Conservation (phyloP, 352 stramenopile genomes). For the Pythium coloratum region DNA sequence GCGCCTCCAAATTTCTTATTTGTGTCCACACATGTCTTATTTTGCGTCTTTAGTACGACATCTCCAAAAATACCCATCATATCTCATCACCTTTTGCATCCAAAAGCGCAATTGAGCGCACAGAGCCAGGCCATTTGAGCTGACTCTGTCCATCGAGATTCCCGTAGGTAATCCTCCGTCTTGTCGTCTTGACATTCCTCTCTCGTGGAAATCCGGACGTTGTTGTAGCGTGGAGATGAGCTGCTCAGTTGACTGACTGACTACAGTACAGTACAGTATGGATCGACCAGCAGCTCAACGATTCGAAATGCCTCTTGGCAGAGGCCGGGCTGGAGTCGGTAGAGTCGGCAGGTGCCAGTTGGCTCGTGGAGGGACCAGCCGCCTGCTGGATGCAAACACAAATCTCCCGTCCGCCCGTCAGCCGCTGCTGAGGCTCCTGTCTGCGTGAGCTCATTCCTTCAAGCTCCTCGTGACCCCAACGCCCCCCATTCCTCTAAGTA, state of each 20-base stretch:
- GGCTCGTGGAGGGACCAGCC: slow-evolving; percentile 4
- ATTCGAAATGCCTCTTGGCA: neutral
- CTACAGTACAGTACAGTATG: neutral
- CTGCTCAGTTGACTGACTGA: neutral
- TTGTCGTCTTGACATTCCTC: neutral
- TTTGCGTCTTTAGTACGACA: neutral
- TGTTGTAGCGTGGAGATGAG: neutral
- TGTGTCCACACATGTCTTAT: neutral
- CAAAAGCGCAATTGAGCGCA: neutral
- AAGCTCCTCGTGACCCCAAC: neutral
- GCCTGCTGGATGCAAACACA: neutral
- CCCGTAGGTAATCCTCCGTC: neutral
- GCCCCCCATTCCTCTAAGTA: neutral
- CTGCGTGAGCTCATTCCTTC: neutral
- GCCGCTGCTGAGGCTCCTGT: neutral
- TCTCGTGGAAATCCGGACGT: neutral
- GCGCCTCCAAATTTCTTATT: too few species aligned
- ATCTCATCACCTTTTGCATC: neutral
- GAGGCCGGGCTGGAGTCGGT: neutral
- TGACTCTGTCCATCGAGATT: neutral
- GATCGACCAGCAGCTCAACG: neutral
- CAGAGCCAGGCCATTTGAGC: neutral
- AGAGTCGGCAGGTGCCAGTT: neutral
- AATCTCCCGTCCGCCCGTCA: neutral
- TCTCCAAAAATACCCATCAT: neutral